Evolutionary conservation across 306 rosid genomes (phyloP).

Genomic region (Acacia melanoxylon): DNA sequence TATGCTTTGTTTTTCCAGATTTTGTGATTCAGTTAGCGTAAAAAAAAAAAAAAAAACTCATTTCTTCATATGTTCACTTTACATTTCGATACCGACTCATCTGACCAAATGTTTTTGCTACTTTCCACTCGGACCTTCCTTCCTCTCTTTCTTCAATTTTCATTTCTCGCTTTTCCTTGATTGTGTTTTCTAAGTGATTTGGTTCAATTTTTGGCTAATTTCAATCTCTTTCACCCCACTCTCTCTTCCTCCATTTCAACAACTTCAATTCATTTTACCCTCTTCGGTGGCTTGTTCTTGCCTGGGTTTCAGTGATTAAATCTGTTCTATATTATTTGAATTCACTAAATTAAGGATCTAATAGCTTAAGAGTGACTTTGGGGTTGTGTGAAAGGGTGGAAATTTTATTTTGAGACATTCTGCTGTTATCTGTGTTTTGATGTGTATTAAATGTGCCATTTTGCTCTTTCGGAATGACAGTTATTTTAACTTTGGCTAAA

Average conservation of each 20-base stretch:
- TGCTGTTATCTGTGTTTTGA: neutral
- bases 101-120: neutral
- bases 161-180: neutral
- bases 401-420: neutral
- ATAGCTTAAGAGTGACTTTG: neutral
- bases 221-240: neutral
- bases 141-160: neutral
- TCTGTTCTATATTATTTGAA: neutral
- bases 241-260: neutral
- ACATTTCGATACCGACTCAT: neutral
- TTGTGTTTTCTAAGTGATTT: conserved; percentile 5
- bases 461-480: conserved; percentile 13
- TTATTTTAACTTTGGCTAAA: conserved; percentile 19
- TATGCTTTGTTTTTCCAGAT: conserved; percentile 4
- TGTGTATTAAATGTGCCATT: conserved; percentile 4
- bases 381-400: neutral
- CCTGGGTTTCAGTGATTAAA: conserved; percentile 20
- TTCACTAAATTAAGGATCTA: conserved; percentile 1
- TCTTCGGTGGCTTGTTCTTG: conserved; percentile 6
- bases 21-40: neutral
- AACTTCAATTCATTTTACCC: neutral
- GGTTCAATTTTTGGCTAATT: conserved; percentile 1
- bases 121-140: neutral
- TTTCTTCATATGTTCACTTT: neutral
- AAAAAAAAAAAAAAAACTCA: neutral